Evolutionary conservation across 768 basidiomycete species (phyloP).

Genomic region (Lyophyllum atratum): DNA sequence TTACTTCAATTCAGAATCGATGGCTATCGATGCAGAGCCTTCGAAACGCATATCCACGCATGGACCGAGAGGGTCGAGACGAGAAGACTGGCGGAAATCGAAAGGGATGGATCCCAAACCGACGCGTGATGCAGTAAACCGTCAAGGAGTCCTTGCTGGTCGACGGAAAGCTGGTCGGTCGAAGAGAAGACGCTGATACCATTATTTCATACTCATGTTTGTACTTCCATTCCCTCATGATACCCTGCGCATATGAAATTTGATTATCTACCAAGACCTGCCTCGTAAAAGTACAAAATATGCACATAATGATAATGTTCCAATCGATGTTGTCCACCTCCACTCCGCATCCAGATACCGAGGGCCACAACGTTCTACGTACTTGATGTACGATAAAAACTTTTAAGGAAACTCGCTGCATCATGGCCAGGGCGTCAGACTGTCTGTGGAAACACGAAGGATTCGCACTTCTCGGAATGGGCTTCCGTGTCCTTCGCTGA

Average conservation of each 20-base stretch:
- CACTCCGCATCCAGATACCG: too few species aligned
- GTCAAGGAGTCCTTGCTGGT: slow-evolving; percentile 63
- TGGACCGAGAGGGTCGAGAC: slow-evolving; percentile 72
- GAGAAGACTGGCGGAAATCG: slow-evolving; percentile 81
- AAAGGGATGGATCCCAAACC: slow-evolving; percentile 68
- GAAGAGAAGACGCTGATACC: slow-evolving; percentile 63
- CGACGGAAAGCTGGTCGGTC: slow-evolving; percentile 70
- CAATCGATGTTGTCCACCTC: neutral
- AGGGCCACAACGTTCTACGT: too few species aligned
- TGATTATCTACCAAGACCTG: slow-evolving; percentile 1
- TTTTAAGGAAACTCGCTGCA: too few species aligned
- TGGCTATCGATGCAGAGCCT: slow-evolving; percentile 52
- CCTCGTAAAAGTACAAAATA: slow-evolving; percentile 1
- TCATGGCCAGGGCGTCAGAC: too few species aligned
- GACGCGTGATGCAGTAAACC: slow-evolving; percentile 58
- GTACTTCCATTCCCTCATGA: neutral
- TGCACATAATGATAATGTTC: slow-evolving; percentile 2
- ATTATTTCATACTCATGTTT: slow-evolving; percentile 1
- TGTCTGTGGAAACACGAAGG: slow-evolving; percentile 24
- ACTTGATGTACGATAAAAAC: too few species aligned
- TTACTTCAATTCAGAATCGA: slow-evolving; percentile 40
- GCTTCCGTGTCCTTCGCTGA: slow-evolving; percentile 27
- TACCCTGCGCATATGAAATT: neutral
- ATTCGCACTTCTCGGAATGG: slow-evolving; percentile 27
- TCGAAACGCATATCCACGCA: slow-evolving; percentile 70